These are phyloP conservation scores for Didymosphaeria variabile DNA, from an alignment of 2,329 filamentous ascomycete genomes.

Conservation along the genomic window DNA sequence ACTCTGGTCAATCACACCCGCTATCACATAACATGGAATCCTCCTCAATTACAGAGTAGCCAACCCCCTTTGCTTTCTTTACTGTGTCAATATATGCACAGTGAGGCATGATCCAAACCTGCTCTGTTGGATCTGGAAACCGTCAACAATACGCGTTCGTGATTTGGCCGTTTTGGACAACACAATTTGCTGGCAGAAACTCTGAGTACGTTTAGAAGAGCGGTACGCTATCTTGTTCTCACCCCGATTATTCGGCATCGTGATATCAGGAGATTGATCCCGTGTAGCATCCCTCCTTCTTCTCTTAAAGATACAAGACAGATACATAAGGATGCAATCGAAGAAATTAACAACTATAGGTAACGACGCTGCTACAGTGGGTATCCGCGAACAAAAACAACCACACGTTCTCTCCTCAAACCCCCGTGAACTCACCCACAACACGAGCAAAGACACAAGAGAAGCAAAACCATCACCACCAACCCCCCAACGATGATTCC, in stretches of 20 bases:
- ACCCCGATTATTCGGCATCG: neutral
- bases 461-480: neutral
- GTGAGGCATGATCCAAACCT: too few relatives aligned
- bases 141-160: too few relatives aligned
- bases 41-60: too few relatives aligned
- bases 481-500: constrained; percentile 2
- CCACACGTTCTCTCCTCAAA: neutral
- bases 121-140: too few relatives aligned
- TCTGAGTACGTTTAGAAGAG: neutral
- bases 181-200: too few relatives aligned
- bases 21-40: too few relatives aligned
- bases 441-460: neutral
- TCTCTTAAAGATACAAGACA: neutral
- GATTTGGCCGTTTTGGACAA: too few relatives aligned
- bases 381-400: neutral
- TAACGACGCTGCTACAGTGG: neutral
- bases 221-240: neutral
- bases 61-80: too few relatives aligned
- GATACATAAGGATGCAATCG: too few relatives aligned
- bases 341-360: neutral
- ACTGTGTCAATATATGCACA: too few relatives aligned
- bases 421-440: neutral
- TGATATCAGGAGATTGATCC: neutral
- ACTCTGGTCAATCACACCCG: too few relatives aligned
- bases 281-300: neutral